Percentiles rank a stretch among this genome's conserved stretches.
Conservation (phyloP, 495 filamentous ascomycete species). For the Aspergillus sclerotioniger region DNA sequence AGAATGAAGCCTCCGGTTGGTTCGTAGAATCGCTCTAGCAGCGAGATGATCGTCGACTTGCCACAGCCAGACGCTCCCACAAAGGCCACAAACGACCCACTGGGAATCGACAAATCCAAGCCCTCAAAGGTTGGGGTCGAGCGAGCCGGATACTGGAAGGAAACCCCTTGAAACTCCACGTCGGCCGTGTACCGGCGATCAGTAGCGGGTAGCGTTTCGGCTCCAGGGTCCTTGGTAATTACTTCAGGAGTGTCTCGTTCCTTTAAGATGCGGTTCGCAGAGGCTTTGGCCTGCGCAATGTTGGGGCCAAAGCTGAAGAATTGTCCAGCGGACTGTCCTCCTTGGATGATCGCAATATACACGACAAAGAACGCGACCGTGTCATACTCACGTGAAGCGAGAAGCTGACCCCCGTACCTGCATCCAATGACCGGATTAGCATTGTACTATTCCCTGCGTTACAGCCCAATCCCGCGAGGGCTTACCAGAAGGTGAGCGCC, state of each 20-base stretch:
- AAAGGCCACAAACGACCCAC: conserved; percentile 64
- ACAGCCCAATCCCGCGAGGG: not conserved
- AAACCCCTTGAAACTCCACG: conserved; percentile 46
- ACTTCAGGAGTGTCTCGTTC: not conserved
- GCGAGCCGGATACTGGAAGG: conserved; percentile 59
- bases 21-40: conserved; percentile 46
- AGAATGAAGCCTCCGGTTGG: not conserved
- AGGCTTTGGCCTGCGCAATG: conserved; percentile 56
- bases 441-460: not conserved
- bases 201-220: not conserved
- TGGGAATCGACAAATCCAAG: conserved; percentile 45
- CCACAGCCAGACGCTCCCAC: conserved; percentile 71
- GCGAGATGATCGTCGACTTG: conserved; percentile 64
- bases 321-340: conserved; percentile 52
- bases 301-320: conserved; percentile 50
- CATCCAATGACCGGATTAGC: not conserved
- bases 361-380: conserved; percentile 55
- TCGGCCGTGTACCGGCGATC: not conserved
- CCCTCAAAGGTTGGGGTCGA: conserved; percentile 48
- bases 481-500: conserved; percentile 59
- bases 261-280: conserved; percentile 53
- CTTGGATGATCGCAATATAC: conserved; percentile 59
- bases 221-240: not conserved
- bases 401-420: conserved; percentile 53
- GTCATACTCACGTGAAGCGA: conserved; percentile 50